Base-by-base conservation (phyloP, 306 rosid genomes). In the Corylus avellana region DNA sequence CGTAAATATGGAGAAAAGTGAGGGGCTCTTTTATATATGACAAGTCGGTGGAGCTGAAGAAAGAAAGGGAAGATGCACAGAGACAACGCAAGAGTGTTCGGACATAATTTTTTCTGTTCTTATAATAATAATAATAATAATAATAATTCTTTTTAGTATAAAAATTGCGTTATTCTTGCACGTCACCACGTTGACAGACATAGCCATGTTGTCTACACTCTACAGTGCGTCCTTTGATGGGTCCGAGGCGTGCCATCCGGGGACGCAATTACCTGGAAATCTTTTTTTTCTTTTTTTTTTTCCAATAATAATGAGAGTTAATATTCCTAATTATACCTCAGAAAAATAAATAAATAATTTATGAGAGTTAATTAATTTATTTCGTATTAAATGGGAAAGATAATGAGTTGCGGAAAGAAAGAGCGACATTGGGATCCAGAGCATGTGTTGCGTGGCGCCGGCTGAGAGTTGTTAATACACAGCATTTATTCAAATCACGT, bases 1-100 rank as follows among this genome's bases (percentile, higher is more conserved):
- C 4, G 90, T 84, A 84, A 84, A 82, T 84, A 50, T 29, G 35
- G 0, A 37, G 57, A 25, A 5, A 39, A 18, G 9, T 2, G 7
- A 4, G 12, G 79, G 82, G 79, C 53, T 48, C 46, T 53, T 74
- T 47, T 2, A 57, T 53, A 14, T 72, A 53, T 48, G 61, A 4
- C 51, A 22, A 49, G 87, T 85, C 85, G 85, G 85, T 72, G 89
- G 85, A 73, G 82, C 47, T 77, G 78, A 63, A 50, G 78, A 68
- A 61, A 81, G 18, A 69, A 72, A 46, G 44, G 16, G 46, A 42
- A 42, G 8, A 42, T 6, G 29, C 84, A 35, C 79, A 76, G 74
- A 46, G 29, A 57, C 11, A 7, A 55, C 1, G 58, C 17, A 2
- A 47, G 13, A 37, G 58, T 5, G 56, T 75, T 49, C 76, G 22